Evolutionary conservation across 148 eudicot genomes (phyloP).

Genomic region (Vaccinium corymbosum): DNA sequence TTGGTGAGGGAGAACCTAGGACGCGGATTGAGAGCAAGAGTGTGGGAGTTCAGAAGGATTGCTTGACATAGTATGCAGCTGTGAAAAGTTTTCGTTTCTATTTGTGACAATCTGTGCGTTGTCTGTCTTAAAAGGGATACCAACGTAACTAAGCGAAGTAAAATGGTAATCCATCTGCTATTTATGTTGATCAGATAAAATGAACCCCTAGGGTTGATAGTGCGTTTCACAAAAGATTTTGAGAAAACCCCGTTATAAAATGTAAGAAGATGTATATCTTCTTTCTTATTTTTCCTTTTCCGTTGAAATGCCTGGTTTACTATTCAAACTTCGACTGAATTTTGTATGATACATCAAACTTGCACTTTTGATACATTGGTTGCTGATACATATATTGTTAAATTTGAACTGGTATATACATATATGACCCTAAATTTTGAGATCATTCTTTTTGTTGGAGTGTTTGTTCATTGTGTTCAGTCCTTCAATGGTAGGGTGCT

Average conservation of each 20-base stretch:
- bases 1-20: not conserved
- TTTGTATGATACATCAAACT: not conserved
- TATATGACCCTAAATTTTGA: slow-evolving; percentile 15
- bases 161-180: not conserved
- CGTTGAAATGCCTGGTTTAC: not conserved
- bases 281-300: not conserved
- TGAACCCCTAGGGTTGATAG: not conserved
- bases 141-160: not conserved
- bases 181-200: not conserved
- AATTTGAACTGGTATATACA: not conserved
- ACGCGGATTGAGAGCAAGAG: not conserved
- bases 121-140: not conserved
- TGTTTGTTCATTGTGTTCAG: not conserved
- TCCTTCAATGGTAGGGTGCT: not conserved
- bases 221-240: not conserved
- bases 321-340: not conserved
- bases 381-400: not conserved
- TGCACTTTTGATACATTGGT: not conserved
- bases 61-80: not conserved
- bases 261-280: not conserved
- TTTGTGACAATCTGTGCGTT: not conserved
- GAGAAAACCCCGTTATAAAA: not conserved
- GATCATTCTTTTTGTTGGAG: not conserved
- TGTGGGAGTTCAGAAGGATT: not conserved
- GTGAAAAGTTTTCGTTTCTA: not conserved